phyloP scores from a whole-genome alignment of 805 yeast genomes.

The Sugiyamaella chiloensis region DNA sequence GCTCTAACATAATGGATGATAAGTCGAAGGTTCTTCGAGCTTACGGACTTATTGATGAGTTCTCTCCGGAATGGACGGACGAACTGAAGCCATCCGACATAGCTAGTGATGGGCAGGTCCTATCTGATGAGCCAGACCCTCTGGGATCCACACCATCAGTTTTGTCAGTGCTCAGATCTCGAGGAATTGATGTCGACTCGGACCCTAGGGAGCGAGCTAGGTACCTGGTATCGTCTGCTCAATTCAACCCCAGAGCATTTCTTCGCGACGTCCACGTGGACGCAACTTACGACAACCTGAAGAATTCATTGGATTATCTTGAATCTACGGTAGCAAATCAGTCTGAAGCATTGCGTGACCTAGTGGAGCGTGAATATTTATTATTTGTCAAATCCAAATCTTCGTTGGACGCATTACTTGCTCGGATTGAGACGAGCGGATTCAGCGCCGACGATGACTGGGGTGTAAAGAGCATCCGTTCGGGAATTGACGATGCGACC shows the following conservation, averaged over 20 bases:
- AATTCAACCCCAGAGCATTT: slow-evolving; percentile 56
- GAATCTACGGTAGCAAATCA: slow-evolving; percentile 49
- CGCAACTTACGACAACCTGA: slow-evolving; percentile 51
- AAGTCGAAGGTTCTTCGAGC: slow-evolving; percentile 19
- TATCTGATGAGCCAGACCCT: slow-evolving; percentile 49
- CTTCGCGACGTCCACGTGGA: slow-evolving; percentile 53
- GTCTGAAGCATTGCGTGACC: slow-evolving; percentile 46
- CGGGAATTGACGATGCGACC: slow-evolving; percentile 45
- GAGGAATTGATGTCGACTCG: slow-evolving; percentile 38
- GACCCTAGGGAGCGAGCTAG: slow-evolving; percentile 38
- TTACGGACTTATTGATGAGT: slow-evolving; percentile 23
- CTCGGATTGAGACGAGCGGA: slow-evolving; percentile 46
- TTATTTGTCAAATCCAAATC: slow-evolving; percentile 65
- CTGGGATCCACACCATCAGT: slow-evolving; percentile 51
- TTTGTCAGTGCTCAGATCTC: slow-evolving; percentile 40
- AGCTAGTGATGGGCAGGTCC: background rate
- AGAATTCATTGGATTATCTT: slow-evolving; percentile 45
- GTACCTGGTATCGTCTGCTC: slow-evolving; percentile 53
- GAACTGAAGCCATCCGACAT: slow-evolving; percentile 7
- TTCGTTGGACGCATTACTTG: slow-evolving; percentile 56
- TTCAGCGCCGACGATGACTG: slow-evolving; percentile 30
- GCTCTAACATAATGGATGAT: no score
- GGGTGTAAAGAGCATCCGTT: slow-evolving; percentile 36
- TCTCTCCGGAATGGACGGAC: slow-evolving; percentile 24
- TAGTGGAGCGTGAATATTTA: slow-evolving; percentile 59